Evolutionary conservation across 2,329 filamentous ascomycete species (phyloP), one percentile per base, ranked within the genome.

Genomic region (Claviceps lovelessii): DNA sequence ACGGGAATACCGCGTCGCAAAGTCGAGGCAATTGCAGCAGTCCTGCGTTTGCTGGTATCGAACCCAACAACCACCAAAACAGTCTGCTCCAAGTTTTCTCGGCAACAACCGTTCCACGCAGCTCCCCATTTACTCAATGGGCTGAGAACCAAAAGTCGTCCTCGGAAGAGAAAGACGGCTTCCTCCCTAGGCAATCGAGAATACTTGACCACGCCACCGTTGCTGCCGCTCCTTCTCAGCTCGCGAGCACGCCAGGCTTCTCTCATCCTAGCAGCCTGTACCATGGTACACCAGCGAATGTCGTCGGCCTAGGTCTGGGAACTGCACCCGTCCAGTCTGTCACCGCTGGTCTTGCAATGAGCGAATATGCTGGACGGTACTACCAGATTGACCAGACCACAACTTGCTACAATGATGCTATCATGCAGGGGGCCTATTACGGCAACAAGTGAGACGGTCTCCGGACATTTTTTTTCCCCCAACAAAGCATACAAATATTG

Each of bases 191-290:
- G 55, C 58, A 56, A 46, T 50, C 51, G 49, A 56, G 45, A 58
- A 51, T 50, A 54, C 46, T 55, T 52, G 50, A 54, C 23, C 46
- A 58, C 49, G 11, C 55, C 56, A 17, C 19, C 3, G 19, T 10
- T 41, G 33, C 33, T 19, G 28, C 28, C 6, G 28, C 39, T 45
- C 29, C 39, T 35, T 48, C 58, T 58, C 57, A 55, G 57, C 64
- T 64, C 11, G 70, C 71, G 1, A 62, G 63, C 5, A 57, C 63
- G 7, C 66, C 64, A 15, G 61, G 58, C 7, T 79, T 79, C 58
- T 75, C 76, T 15, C 68, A 77, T 54, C 65, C 69, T 1, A 79
- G 76, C 62, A 78, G 75, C 58, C 59, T 80, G 28, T 77, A 76
- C 55, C 72, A 70, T 45, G 73, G 76, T 39, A 76, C 75, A 5